Conservation (phyloP, 768 basidiomycete species). For the Nevesoporus exiguus region DNA sequence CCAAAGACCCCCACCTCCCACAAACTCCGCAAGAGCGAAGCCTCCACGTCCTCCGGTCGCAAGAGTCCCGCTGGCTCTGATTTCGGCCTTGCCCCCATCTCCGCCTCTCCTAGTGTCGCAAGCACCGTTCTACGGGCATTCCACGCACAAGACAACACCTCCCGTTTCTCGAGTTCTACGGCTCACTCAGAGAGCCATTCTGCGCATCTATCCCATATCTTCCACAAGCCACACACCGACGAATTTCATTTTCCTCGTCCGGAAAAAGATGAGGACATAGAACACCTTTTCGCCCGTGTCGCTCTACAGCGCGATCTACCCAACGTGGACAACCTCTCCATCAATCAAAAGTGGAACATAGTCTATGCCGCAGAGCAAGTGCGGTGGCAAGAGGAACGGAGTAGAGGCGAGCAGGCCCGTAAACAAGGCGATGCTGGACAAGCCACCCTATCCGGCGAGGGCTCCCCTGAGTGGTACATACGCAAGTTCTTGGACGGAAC, state of each 20-base stretch:
- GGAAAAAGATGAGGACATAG: slow-evolving; percentile 70
- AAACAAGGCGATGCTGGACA: slow-evolving; percentile 60
- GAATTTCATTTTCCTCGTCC: slow-evolving; percentile 79
- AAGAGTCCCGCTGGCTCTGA: slow-evolving; percentile 53
- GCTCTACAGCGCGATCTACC: slow-evolving; percentile 64
- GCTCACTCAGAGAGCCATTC: slow-evolving; percentile 47
- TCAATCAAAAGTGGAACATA: slow-evolving; percentile 91
- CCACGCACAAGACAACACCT: slow-evolving; percentile 54
- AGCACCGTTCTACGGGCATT: slow-evolving; percentile 50
- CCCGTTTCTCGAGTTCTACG: slow-evolving; percentile 50
- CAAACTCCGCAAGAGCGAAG: slow-evolving; percentile 50
- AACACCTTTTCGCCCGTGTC: slow-evolving; percentile 76
- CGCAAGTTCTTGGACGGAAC: slow-evolving; percentile 85
- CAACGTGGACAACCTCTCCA: slow-evolving; percentile 54
- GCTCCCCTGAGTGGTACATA: slow-evolving; percentile 91
- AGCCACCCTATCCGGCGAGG: slow-evolving; percentile 49
- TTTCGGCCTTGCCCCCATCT: slow-evolving; percentile 44
- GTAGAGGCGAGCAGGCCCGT: slow-evolving; percentile 57
- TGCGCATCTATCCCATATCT: slow-evolving; percentile 44
- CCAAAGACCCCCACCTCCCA: slow-evolving; percentile 35
- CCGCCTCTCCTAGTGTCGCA: slow-evolving; percentile 28
- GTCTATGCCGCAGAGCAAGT: slow-evolving; percentile 80
- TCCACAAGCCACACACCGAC: slow-evolving; percentile 50
- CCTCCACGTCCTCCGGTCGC: slow-evolving; percentile 46
- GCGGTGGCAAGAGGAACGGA: slow-evolving; percentile 71